These are phyloP conservation scores for Colletotrichum spinosum DNA, from an alignment of 2,329 filamentous ascomycete genomes.

Conservation along the genomic window DNA sequence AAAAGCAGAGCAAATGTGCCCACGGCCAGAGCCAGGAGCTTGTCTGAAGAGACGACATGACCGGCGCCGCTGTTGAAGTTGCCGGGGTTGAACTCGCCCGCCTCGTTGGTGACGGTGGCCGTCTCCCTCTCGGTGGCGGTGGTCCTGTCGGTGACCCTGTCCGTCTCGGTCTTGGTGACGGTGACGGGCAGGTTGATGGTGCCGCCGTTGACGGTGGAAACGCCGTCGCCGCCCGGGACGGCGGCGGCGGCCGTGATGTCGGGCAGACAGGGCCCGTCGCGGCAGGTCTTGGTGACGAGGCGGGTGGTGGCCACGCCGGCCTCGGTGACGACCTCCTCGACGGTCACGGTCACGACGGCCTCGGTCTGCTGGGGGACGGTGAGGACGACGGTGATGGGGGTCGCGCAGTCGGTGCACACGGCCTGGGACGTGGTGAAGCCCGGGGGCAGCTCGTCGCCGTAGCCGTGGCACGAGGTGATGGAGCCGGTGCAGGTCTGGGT, in stretches of 20 bases:
- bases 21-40: slow-evolving; percentile 3
- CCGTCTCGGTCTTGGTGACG: slow-evolving; percentile 4
- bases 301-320: slow-evolving; percentile 21
- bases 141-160: slow-evolving; percentile 3
- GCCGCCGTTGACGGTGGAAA: slow-evolving; percentile 20
- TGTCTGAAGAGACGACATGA: slow-evolving; percentile 23
- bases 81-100: slow-evolving; percentile 2
- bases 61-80: slow-evolving; percentile 30
- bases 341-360: slow-evolving; percentile 19
- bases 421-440: slow-evolving; percentile 32
- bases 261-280: slow-evolving; percentile 16
- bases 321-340: slow-evolving; percentile 15
- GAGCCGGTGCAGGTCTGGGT: slow-evolving; percentile 31
- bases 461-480: slow-evolving; percentile 26
- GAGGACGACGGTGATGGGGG: slow-evolving; percentile 27
- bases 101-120: slow-evolving; percentile 19
- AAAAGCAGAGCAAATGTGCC: slow-evolving; percentile 21
- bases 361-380: slow-evolving; percentile 23
- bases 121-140: slow-evolving; percentile 26
- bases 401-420: slow-evolving; percentile 25
- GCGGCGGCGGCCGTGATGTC: slow-evolving; percentile 10
- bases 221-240: background rate
- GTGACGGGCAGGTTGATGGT: slow-evolving; percentile 9
- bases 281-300: slow-evolving; percentile 20
- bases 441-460: slow-evolving; percentile 18